A percentile compares a stretch with the other conserved stretches of the same genome.
Conservation (phyloP, 73 alveolate species). For the Stentor roeselii region DNA sequence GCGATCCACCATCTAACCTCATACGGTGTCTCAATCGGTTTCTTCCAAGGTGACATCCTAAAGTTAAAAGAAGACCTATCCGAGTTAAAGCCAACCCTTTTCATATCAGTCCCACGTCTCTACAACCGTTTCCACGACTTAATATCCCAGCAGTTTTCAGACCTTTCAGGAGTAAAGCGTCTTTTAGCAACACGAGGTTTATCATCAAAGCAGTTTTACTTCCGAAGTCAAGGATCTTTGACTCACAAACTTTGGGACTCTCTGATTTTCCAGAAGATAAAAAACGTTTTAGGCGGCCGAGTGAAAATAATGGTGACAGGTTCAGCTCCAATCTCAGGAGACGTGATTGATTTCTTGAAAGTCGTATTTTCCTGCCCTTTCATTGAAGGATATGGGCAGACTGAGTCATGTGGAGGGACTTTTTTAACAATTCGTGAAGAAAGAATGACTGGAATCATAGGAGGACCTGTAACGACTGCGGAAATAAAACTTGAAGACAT, state of each 20-base stretch:
- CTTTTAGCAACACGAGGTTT: slow-evolving; percentile 60
- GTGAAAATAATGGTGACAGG: slow-evolving; percentile 72
- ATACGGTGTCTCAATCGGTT: slow-evolving; percentile 61
- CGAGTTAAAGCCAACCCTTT: slow-evolving; percentile 37
- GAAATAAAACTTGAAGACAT: slow-evolving; percentile 81
- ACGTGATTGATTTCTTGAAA: slow-evolving; percentile 64
- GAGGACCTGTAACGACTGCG: slow-evolving; percentile 67
- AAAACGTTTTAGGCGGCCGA: slow-evolving; percentile 82
- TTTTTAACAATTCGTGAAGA: slow-evolving; percentile 57
- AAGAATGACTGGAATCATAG: slow-evolving; percentile 73
- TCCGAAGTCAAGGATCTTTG: slow-evolving; percentile 29
- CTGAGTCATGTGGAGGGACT: slow-evolving; percentile 78
- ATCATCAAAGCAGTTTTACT: slow-evolving; percentile 29
- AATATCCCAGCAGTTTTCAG: slow-evolving; percentile 52
- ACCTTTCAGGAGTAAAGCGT: slow-evolving; percentile 46
- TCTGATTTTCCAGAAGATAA: slow-evolving; percentile 55
- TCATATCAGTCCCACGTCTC: slow-evolving; percentile 37
- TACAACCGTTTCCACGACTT: slow-evolving; percentile 72
- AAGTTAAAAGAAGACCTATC: slow-evolving; percentile 54
- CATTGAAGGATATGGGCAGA: slow-evolving; percentile 90
- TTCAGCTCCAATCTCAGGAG: slow-evolving; percentile 84
- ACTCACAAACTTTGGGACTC: slow-evolving; percentile 64
- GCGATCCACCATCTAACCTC: slow-evolving; percentile 45
- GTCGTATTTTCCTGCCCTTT: slow-evolving; percentile 68
- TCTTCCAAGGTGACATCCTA: slow-evolving; percentile 47